Base-by-base conservation (phyloP, 345 rosid genomes). In the Gossypium bickii region DNA sequence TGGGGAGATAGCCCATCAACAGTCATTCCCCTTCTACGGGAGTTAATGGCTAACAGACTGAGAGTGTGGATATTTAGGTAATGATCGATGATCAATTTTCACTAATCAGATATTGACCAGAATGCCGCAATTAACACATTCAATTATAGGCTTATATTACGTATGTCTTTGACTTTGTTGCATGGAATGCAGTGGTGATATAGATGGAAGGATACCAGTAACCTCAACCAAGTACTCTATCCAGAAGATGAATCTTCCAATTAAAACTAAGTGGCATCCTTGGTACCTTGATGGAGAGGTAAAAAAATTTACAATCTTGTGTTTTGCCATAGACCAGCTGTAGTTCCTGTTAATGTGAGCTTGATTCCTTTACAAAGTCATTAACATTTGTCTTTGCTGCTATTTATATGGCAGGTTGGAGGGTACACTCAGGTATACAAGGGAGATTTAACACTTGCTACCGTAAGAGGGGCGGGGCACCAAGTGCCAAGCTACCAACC, bases 401-500 rank as follows among this genome's bases (percentile, higher is more conserved):
- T 2, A 2, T 68, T 27, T 27, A 4, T 68, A 1, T 49, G 72
- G 43, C 67, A 87, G 93, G 92, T 90, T 56, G 97, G 97, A 65
- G 97, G 97, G 12, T 89, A 86, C 62, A 87, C 95, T 1, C 85
- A 89, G 72, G 95, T 85, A 56, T 94, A 90, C 82, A 64, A 84
- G 47, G 92, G 91, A 76, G 92, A 81, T 57, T 34, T 92, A 73
- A 94, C 93, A 56, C 87, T 92, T 71, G 90, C 91, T 0, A 92
- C 94, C 3, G 93, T 94, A 13, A 85, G 97, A 85, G 93, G 87
- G 27, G 97, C 97, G 60, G 97, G 98, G 16, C 98, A 92, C 78
- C 87, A 89, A 78, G 97, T 92, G 18, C 97, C 98, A 12, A 92
- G 95, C 70, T 92, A 78, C 81, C 95, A 92, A 78, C 98, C 98